Base-by-base conservation (phyloP, 371 early-diverging fungal species). In the Parasitella parasitica region DNA sequence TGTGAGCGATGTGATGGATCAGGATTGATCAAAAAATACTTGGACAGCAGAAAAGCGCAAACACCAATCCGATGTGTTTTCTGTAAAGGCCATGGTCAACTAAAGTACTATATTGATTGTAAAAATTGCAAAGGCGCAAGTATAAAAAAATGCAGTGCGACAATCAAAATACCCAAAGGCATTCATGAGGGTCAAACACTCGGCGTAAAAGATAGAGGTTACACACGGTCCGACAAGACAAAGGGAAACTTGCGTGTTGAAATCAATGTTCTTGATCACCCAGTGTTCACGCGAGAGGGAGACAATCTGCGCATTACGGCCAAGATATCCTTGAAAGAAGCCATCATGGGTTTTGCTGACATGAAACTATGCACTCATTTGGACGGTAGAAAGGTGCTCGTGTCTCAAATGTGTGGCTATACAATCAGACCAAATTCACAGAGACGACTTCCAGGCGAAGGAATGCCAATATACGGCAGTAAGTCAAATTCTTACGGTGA, bases 201-300 rank as follows among this genome's bases (percentile, higher is more conserved):
- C 1, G 30, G 34, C 5, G 22, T 57, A 0, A 28, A 51, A 12
- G n/a, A 63, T 6, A 12, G 15, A 6, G 63, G 63, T 0, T 50
- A 63, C 12, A 1, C 41, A 8, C 20, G 34, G n/a, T 57, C 63
- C 0, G 57, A 63, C 26, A 50, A 22, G 1, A 52, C 34, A 6
- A 37, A 39, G 26, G 63, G 63, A 0, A 24, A 11, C 2, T 2
- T 63, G 12, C 3, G 27, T 0, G 13, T 57, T n/a, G 6, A 16
- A 2, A 15, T 52, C 1, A 1, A 5, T 9, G 32, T 18, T 2
- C 2, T 12, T 1, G 22, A 95, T 4, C 95, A 98, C 72, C 62
- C 87, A 3, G n/a, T 75, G 1, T 96, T 94, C 77, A 91, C 78
- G 57, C 90, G 98, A 20, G 89, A 90, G 4, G 96, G 95, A 22